Evolutionary conservation across 2,329 filamentous ascomycete genomes (phyloP), one percentile per base, ranked within the genome.

Genomic region (Pseudovirgaria hyperparasitica): DNA sequence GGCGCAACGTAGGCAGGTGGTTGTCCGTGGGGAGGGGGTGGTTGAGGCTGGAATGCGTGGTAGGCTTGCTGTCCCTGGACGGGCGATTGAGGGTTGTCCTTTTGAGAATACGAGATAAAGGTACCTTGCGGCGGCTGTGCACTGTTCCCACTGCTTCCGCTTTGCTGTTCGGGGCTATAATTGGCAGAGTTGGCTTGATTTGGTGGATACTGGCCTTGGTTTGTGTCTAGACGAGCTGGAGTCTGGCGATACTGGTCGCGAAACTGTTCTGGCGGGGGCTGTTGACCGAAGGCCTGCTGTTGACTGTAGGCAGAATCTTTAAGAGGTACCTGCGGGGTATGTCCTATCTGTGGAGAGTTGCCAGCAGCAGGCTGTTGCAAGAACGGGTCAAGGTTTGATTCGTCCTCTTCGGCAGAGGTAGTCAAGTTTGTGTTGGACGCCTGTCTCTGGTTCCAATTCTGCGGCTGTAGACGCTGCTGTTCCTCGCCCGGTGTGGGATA

Each of bases 141-240:
- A 17, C 15, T 19, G 30, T 18, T 29, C 16, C 27, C 25, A 27
- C 27, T 26, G 27, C 27, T 25, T 22, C 37, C 36, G 27, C 49
- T 44, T 30, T 51, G 48, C 39, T 47, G 42, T 27, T 52, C 48
- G 23, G 51, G 44, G 44, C 50, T 52, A 43, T 53, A 53, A 32
- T 47, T 49, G 12, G 52, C 45, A 47, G 49, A 50, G 46, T 50
- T 49, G 42, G 49, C 46, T 36, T 50, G 46, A 26, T 46, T 40
- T 15, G 18, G 22, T 22, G 25, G 17, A 23, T 32, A 31, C 35
- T 51, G 50, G 42, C 48, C 53, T 26, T 46, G 46, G 39, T 52
- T 47, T 22, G 50, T 52, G 46, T 47, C 49, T 27, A 54, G 50
- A 31, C 45, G 48, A 38, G 47, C 47, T 38, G 53, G 45, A 46